Conservation (phyloP, 2,329 filamentous ascomycete genomes). For the Lecanosticta acicola region DNA sequence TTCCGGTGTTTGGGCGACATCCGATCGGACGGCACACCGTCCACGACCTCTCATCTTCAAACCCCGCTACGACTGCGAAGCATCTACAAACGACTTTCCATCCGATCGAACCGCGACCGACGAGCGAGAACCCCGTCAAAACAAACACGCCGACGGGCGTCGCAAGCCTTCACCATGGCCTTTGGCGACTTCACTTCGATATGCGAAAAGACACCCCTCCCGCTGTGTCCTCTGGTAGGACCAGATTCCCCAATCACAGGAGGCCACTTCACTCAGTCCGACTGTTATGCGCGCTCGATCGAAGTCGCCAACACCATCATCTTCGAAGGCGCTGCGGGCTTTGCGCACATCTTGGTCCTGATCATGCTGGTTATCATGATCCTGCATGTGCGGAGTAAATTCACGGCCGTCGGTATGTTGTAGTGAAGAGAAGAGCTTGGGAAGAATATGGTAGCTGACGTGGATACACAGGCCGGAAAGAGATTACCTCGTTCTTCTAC, state of each 20-base stretch:
- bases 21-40: too few species aligned
- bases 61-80: background rate
- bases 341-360: slow-evolving; percentile 85
- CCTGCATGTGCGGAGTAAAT: slow-evolving; percentile 91
- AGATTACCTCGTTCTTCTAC: slow-evolving; percentile 90
- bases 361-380: slow-evolving; percentile 97
- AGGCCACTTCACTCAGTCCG: slow-evolving; percentile 68
- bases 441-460: background rate
- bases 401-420: slow-evolving; percentile 84
- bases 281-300: slow-evolving; percentile 91
- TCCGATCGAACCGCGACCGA: background rate
- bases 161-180: slow-evolving; percentile 55
- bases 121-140: background rate
- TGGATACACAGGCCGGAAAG: slow-evolving; percentile 53
- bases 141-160: slow-evolving; percentile 1
- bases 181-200: slow-evolving; percentile 88
- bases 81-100: background rate
- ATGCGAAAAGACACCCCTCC: slow-evolving; percentile 78
- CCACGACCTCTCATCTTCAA: background rate
- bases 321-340: slow-evolving; percentile 84
- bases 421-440: slow-evolving; percentile 3
- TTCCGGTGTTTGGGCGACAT: background rate
- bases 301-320: slow-evolving; percentile 98
- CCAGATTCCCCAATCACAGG: slow-evolving; percentile 62
- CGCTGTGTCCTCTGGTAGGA: slow-evolving; percentile 81